Evolutionary conservation across 805 yeast genomes (phyloP), one percentile per base, ranked within the genome.

Genomic region (Candida mattraensis): DNA sequence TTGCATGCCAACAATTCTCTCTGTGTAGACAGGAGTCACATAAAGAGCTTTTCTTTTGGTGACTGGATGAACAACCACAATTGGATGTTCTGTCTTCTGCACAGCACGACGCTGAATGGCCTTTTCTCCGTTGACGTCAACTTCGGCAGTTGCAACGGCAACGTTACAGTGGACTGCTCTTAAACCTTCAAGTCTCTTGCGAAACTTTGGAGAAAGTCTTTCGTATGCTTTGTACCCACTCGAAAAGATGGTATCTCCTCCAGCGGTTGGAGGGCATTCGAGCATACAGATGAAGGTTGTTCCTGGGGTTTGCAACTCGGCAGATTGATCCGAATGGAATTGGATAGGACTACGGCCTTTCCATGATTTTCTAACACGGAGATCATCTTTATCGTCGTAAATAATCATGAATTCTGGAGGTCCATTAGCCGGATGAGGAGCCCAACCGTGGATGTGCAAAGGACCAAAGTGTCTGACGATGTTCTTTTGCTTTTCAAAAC

Each of bases 161-260:
- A 66, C 73, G 2, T 85, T 80, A n/a, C 87, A 72, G 62, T 85
- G 89, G 24, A 77, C 66, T 2, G 79, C 89, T 50, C 76, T 74
- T 50, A 83, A 69, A 0, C 81, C 82, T n/a, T 68, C 66, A 28
- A 83, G 58, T 44, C 80, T 63, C 48, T 75, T 63, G 54, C 78
- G 72, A 63, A 83, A 73, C 19, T 65, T 72, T 13, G 84, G 83
- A 1, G 89, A 82, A 34, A 84, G 67, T 49, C 89, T 65, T 42
- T 79, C 73, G 59, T 80, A 83, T 8, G 87, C 87, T 56, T 79
- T 86, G 30, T 68, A 68, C 19, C 78, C 69, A 52, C 81, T 85
- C n/a, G 85, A 76, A 52, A 81, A 83, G 26, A 81, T 62, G 12
- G 93, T 84, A 56, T 84, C 93, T 43, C 91, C 91, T 36, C 91